Evolutionary conservation across 768 basidiomycete species (phyloP).

Genomic region (Boletus speciosus): DNA sequence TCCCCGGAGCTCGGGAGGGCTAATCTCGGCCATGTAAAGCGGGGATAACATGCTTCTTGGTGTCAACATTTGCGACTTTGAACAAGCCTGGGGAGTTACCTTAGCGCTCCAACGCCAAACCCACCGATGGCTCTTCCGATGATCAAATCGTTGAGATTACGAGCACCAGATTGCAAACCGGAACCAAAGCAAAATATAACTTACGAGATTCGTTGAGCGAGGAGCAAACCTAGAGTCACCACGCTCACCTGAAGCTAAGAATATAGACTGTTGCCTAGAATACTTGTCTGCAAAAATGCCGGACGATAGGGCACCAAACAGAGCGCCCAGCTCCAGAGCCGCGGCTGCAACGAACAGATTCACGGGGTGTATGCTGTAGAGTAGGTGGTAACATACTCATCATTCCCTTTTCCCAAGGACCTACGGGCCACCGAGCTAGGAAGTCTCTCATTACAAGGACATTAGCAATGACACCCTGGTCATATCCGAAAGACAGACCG

Average conservation of each 20-base stretch:
- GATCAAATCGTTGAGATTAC: conserved; percentile 52
- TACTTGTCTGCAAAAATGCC: conserved; percentile 67
- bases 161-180: conserved; percentile 60
- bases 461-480: conserved; percentile 85
- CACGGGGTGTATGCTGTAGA: not conserved
- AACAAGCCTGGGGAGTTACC: conserved; percentile 36
- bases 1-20: conserved; percentile 74
- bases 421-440: conserved; percentile 60
- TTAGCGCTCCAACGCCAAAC: conserved; percentile 73
- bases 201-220: conserved; percentile 22
- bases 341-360: conserved; percentile 48
- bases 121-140: conserved; percentile 75
- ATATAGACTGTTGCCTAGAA: conserved; percentile 66
- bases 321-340: conserved; percentile 70
- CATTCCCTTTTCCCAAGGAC: conserved; percentile 67
- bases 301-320: conserved; percentile 67
- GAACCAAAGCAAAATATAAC: conserved; percentile 75
- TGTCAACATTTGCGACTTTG: conserved; percentile 2
- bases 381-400: conserved; percentile 55
- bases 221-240: not conserved
- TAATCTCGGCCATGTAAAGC: conserved; percentile 82
- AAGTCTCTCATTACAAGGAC: conserved; percentile 83
- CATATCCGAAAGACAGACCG: conserved; percentile 77
- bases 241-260: conserved; percentile 59
- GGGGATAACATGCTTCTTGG: conserved; percentile 67